These are phyloP conservation scores for Euphorbia corollata DNA, from an alignment of 441 rosid species.

Conservation along the genomic window DNA sequence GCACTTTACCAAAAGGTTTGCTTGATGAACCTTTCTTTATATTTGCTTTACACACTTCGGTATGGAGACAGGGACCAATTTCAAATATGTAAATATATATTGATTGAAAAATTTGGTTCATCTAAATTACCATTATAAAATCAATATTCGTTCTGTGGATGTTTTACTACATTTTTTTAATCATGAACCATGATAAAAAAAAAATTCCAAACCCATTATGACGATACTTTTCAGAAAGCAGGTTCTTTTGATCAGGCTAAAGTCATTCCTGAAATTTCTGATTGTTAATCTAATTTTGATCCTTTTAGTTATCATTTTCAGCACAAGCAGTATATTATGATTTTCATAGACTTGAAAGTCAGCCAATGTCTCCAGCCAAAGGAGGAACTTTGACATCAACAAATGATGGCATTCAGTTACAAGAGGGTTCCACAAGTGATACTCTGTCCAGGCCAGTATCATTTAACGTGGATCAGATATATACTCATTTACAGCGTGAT, in stretches of 20 bases:
- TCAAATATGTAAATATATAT: background rate
- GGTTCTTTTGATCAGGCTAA: background rate
- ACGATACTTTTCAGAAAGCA: background rate
- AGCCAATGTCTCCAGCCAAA: conserved; percentile 32
- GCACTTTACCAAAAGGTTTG: background rate
- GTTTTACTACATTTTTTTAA: background rate
- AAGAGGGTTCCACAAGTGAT: conserved; percentile 33
- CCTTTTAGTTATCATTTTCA: conserved; percentile 9
- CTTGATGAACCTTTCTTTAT: background rate
- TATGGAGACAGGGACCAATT: background rate
- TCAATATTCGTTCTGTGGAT: background rate
- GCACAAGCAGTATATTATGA: conserved; percentile 38
- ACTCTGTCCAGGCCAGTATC: conserved; percentile 37
- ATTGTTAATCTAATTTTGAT: background rate
- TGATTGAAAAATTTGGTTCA: background rate
- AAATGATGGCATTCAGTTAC: conserved; percentile 19
- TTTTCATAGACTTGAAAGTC: conserved; percentile 57
- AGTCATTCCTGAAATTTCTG: background rate
- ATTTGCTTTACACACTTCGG: background rate
- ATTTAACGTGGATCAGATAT: conserved; percentile 52
- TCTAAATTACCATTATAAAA: background rate
- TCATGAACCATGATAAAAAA: background rate
- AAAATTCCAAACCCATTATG: background rate
- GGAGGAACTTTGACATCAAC: conserved; percentile 38
- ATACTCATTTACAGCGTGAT: conserved; percentile 48